Evolutionary conservation across 2,329 filamentous ascomycete species (phyloP), one percentile per base, ranked within the genome.

Genomic region (Neofusicoccum laricinum): DNA sequence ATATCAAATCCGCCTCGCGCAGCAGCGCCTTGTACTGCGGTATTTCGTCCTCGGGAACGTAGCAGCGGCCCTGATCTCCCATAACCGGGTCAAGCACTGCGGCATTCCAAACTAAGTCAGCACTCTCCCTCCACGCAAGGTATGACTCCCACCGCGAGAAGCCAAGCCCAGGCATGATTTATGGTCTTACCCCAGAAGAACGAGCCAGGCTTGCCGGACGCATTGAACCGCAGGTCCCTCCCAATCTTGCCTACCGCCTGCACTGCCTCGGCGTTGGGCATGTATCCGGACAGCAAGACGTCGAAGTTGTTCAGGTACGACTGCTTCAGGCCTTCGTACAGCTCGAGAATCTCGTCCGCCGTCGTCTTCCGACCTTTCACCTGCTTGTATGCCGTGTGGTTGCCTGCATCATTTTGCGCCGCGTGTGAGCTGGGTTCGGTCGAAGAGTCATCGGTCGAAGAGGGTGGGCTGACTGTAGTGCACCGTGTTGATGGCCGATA

Each of bases 251-350:
- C 95, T 1, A 98, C 91, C 8, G 91, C 89, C 71, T 91, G 85
- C 41, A 99, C 91, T 0, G 90, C 90, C 7, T 90, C 88, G 0
- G 93, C 93, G 38, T 91, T 93, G 0, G 95, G 94, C 46, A 96
- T 90, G 78, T 99, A 99, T 36, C 95, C 96, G 0, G 93, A 96
- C 53, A 99, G 86, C 84, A 98, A 89, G 79, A 97, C 90, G 76
- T 97, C 92, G 76, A 97, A 98, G 76, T 92, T 87, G 68, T 93
- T 91, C 30, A 99, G 87, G 71, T 90, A 87, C 19, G 90, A 94
- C 75, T 94, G 87, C 72, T 89, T 88, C 51, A 99, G 83, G 1
- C 96, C 95, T 40, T 89, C 82, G 79, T 93, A 99, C 2, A 99
- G 84, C 57, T 93, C 90, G 49, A 84, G 82, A 66, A 99, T 94